Evolutionary conservation across 2,329 filamentous ascomycete species (phyloP).

Genomic region (Aspergillus sergii): DNA sequence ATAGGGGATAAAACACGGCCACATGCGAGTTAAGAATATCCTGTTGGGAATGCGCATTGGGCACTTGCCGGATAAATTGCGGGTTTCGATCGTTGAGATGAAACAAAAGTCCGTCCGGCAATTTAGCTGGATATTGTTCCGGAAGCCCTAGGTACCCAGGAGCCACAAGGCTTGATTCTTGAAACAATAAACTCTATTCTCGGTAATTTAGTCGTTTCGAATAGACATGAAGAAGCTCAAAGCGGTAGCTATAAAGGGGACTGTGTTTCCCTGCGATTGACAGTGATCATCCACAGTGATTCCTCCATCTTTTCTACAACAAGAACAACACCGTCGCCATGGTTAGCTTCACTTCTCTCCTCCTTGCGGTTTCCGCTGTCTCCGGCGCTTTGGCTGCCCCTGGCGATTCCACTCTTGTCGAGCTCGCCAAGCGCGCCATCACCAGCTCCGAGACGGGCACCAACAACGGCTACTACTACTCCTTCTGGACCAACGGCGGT

Average conservation of each 20-base stretch:
- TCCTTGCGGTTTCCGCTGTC: slow-evolving; percentile 11
- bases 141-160: neutral
- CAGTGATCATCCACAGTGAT: neutral
- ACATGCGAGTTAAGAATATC: neutral
- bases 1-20: neutral
- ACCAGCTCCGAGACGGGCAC: slow-evolving; percentile 27
- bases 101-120: neutral
- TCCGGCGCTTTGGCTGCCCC: slow-evolving; percentile 14
- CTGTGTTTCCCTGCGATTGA: neutral
- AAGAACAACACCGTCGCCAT: slow-evolving; percentile 1
- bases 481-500: slow-evolving; percentile 53
- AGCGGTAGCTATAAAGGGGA: neutral
- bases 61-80: neutral
- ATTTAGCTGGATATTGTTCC: neutral
- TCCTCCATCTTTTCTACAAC: neutral
- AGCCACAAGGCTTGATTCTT: neutral
- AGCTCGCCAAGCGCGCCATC: slow-evolving; percentile 15
- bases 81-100: neutral
- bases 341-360: slow-evolving; percentile 17
- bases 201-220: neutral
- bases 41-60: neutral
- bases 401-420: neutral
- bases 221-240: neutral
- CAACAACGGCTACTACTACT: slow-evolving; percentile 53
- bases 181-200: neutral